Conservation (phyloP, 2,329 filamentous ascomycete genomes). For the Plenodomus tracheiphilus region DNA sequence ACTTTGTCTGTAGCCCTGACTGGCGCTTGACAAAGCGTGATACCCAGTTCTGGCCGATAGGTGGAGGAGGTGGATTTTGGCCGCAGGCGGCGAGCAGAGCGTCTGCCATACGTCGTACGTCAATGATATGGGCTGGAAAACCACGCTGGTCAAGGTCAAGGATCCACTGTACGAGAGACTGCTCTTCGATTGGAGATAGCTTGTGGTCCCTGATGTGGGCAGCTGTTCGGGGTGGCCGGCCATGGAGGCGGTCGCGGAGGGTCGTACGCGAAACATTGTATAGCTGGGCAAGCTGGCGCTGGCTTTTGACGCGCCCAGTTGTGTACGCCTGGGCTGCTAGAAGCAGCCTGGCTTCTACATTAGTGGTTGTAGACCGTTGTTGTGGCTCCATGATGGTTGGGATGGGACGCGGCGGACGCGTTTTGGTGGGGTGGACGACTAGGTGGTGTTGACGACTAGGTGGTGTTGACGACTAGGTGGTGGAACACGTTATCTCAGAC, state of each 20-base stretch:
- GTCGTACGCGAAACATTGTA: neutral
- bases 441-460: too few species aligned
- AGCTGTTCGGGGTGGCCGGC: neutral
- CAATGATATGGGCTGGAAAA: conserved; percentile 6
- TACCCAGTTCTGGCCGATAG: conserved; percentile 9
- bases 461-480: too few species aligned
- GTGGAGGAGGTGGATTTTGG: conserved; percentile 6
- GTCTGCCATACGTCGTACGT: conserved; percentile 7
- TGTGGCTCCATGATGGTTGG: too few species aligned
- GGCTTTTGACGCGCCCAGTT: too few species aligned
- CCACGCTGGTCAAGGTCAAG: conserved; percentile 8
- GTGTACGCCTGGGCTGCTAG: too few species aligned
- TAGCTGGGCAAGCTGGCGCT: neutral
- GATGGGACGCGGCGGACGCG: too few species aligned
- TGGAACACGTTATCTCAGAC: too few species aligned
- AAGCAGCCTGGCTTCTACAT: too few species aligned
- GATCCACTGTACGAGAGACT: conserved; percentile 12
- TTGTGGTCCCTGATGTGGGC: conserved; percentile 5
- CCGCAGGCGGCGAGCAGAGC: conserved; percentile 2
- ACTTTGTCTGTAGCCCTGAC: conserved; percentile 14
- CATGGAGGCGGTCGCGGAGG: neutral
- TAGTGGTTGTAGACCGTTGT: too few species aligned
- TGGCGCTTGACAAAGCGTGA: conserved; percentile 8
- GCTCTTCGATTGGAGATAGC: conserved; percentile 8
- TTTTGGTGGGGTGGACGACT: too few species aligned